These are phyloP conservation scores for Curvularia sp. DNA, from an alignment of 2,329 filamentous ascomycete genomes.

Conservation along the genomic window DNA sequence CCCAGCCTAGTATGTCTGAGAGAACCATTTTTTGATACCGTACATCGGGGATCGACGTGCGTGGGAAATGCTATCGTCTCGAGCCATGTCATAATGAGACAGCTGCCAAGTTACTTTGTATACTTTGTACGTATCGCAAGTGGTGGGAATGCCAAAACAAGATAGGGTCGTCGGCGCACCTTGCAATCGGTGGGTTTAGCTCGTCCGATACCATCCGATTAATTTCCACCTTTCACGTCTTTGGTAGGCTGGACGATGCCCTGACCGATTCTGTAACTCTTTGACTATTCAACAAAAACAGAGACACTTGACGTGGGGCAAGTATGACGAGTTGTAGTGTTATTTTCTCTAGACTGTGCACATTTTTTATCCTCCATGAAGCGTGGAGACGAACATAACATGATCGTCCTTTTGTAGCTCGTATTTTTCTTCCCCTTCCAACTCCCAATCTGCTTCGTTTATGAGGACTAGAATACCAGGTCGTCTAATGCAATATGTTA, in stretches of 20 bases:
- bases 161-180: too few species aligned
- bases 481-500: constrained; percentile 65
- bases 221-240: not conserved
- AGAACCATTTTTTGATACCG: constrained; percentile 18
- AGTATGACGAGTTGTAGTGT: not conserved
- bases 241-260: not conserved
- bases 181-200: too few species aligned
- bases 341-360: not conserved
- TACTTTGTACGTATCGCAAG: too few species aligned
- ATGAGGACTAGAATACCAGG: constrained; percentile 96
- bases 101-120: not conserved
- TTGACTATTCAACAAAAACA: not conserved
- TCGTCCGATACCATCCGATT: too few species aligned
- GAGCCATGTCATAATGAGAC: constrained; percentile 1
- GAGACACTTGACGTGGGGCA: not conserved
- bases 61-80: constrained; percentile 6
- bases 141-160: too few species aligned
- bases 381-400: constrained; percentile 93
- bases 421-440: constrained; percentile 93
- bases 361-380: constrained; percentile 79
- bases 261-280: not conserved
- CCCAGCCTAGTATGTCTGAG: constrained; percentile 25
- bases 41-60: not conserved
- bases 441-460: constrained; percentile 98
- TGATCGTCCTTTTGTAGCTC: constrained; percentile 82